Evolutionary conservation across 2,329 filamentous ascomycete species (phyloP).

Genomic region (Teratosphaeriaceae sp.): DNA sequence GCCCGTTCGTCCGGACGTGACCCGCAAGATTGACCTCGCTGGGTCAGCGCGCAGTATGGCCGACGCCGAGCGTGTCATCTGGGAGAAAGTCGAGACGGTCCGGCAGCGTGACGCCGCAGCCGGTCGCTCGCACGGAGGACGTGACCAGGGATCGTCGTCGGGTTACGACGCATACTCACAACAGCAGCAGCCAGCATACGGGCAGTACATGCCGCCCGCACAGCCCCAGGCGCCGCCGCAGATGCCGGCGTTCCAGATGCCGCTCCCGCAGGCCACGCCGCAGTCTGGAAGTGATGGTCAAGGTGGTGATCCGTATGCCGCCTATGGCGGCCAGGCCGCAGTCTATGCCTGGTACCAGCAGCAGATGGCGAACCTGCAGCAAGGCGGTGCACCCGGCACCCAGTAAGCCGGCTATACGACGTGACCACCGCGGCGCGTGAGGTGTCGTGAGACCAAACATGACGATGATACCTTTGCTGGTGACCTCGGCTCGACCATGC

Average conservation of each 20-base stretch:
- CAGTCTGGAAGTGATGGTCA: constrained; percentile 14
- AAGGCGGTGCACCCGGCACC: constrained; percentile 25
- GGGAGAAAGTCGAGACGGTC: constrained; percentile 86
- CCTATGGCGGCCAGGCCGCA: constrained; percentile 14
- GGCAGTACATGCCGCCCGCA: constrained; percentile 21
- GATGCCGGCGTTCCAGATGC: constrained; percentile 28
- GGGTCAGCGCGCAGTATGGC: constrained; percentile 71
- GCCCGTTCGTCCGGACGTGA: constrained; percentile 68
- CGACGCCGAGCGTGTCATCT: constrained; percentile 75
- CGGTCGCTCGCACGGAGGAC: constrained; percentile 18
- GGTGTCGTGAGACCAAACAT: constrained; percentile 1
- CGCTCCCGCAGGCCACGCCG: constrained; percentile 14
- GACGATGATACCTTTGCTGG: too few relatives aligned
- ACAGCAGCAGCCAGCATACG: constrained; percentile 33
- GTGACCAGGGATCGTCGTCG: constrained; percentile 24
- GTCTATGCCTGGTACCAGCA: constrained; percentile 22
- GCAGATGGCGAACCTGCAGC: constrained; percentile 26
- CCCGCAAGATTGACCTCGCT: constrained; percentile 81
- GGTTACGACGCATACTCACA: constrained; percentile 43
- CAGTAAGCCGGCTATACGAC: constrained; percentile 17
- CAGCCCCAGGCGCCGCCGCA: constrained; percentile 23
- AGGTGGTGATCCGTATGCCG: constrained; percentile 14
- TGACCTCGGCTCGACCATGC: background rate
- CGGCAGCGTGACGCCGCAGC: constrained; percentile 45
- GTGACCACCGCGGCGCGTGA: background rate